Base-by-base conservation (phyloP, 78 protist genomes). In the Dictyostelium purpureum region DNA sequence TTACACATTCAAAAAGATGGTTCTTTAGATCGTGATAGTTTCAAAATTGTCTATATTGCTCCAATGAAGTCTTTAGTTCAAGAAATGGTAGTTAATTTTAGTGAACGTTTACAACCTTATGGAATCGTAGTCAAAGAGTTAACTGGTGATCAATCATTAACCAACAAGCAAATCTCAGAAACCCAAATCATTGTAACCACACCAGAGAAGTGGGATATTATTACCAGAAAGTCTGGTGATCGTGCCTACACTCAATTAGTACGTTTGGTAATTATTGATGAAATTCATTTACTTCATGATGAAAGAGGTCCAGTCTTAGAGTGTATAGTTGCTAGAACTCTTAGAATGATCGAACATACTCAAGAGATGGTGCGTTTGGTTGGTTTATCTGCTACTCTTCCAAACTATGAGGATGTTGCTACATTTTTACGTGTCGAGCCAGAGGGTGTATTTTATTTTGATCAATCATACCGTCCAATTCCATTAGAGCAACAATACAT, bases 181-280 rank as follows among this genome's bases (percentile, higher is more conserved):
- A 98, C 99, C 26, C 99, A 99, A 67, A 88, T 87, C 80, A 94
- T 94, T 31, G 96, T 99, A 16, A 97, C 99, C 45, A 99, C 99
- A 51, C 99, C 99, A 14, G 99, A 99, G 94, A 99, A 99, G 96
- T 99, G 99, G 99, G 99, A 99, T 77, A 95, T 99, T 37, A 88
- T 99, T 87, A 98, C 99, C 12, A 91, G 99, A 57, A 98, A 99
- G 69, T 65, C 91, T 1, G 98, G 98, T 35, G 99, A 99, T 43
- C 94, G 98, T 40, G 78, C 98, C 6, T 88, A 90, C 87, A 88
- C 97, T 45, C 89, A 90, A 69, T 75, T 95, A n/a, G 99, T 99
- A 1, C 63, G 96, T 4, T 71, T 97, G 6, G 42, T 98, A 21
- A 96, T 98, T 80, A 96, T 98, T 40, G 99, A 98, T 83, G 99